Percentiles rank a stretch among this genome's conserved stretches.
Evolutionary conservation across 495 filamentous ascomycete genomes (phyloP).

Genomic region (Aspergillus sparsus): DNA sequence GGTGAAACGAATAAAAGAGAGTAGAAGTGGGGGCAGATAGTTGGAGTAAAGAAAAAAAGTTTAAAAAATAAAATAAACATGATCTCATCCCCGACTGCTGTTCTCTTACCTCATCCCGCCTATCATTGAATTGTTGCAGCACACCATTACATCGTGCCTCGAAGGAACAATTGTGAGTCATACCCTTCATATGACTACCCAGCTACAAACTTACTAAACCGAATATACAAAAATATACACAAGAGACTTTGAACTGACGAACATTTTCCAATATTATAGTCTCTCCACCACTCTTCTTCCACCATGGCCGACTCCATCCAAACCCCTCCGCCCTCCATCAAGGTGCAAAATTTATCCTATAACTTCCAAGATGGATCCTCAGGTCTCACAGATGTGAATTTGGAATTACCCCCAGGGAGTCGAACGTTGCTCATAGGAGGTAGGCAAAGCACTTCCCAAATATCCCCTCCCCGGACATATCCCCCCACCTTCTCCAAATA

Average conservation of each 20-base stretch:
- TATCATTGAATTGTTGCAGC: neutral
- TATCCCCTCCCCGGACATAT: neutral
- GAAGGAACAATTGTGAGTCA: conserved; percentile 15
- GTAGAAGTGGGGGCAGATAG: neutral
- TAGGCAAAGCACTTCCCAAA: conserved; percentile 30
- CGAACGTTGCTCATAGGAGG: conserved; percentile 92
- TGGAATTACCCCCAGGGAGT: conserved; percentile 77
- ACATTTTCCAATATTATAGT: neutral
- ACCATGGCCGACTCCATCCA: conserved; percentile 24
- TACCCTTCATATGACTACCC: neutral
- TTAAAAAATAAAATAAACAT: neutral
- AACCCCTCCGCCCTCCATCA: conserved; percentile 54
- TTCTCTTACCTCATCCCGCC: conserved; percentile 1
- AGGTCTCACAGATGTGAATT: conserved; percentile 68
- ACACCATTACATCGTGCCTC: conserved; percentile 15
- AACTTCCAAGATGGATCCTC: conserved; percentile 78
- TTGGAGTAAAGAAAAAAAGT: neutral
- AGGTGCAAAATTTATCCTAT: conserved; percentile 78
- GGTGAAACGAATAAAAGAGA: neutral
- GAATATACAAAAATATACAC: too few species aligned
- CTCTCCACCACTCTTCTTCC: neutral
- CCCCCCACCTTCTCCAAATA: neutral
- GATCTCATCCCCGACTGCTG: conserved; percentile 5
- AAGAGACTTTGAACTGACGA: neutral
- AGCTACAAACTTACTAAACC: too few species aligned